phyloP scores from a whole-genome alignment of 2,329 filamentous ascomycete genomes.

The Phaeophleospora eucalypticola region DNA sequence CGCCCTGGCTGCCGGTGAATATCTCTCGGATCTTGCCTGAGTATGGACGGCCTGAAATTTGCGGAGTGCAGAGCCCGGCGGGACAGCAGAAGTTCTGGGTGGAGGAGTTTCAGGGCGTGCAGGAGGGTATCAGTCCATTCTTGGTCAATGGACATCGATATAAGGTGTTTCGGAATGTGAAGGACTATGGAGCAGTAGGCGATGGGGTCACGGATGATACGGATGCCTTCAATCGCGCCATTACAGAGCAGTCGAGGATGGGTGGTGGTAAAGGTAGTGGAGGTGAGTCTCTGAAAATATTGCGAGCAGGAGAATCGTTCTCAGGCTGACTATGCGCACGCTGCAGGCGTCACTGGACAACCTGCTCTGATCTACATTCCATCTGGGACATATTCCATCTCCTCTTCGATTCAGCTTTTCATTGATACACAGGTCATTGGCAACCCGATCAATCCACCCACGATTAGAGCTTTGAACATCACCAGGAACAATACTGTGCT shows the following conservation, averaged over 20 bases:
- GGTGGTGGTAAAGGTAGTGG: conserved; percentile 1
- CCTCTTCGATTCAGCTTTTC: conserved; percentile 70
- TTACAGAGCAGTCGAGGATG: conserved; percentile 42
- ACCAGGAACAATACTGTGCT: conserved; percentile 18
- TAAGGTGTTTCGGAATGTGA: conserved; percentile 52
- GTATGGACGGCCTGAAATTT: conserved; percentile 5
- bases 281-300: not conserved
- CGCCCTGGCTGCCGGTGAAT: conserved; percentile 14
- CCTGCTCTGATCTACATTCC: conserved; percentile 53
- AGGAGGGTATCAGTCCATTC: conserved; percentile 65
- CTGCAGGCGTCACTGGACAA: conserved; percentile 46
- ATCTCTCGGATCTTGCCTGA: not conserved
- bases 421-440: conserved; percentile 93
- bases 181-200: conserved; percentile 44
- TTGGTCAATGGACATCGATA: conserved; percentile 51
- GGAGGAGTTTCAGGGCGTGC: conserved; percentile 54
- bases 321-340: conserved; percentile 33
- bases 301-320: not conserved
- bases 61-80: conserved; percentile 8
- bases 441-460: conserved; percentile 66
- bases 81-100: conserved; percentile 61
- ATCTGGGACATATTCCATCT: conserved; percentile 52
- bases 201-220: conserved; percentile 79
- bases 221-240: conserved; percentile 76
- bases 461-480: conserved; percentile 52